Base-by-base conservation (phyloP, 1,284 basidiomycete genomes). In the Austropuccinia psidii region DNA sequence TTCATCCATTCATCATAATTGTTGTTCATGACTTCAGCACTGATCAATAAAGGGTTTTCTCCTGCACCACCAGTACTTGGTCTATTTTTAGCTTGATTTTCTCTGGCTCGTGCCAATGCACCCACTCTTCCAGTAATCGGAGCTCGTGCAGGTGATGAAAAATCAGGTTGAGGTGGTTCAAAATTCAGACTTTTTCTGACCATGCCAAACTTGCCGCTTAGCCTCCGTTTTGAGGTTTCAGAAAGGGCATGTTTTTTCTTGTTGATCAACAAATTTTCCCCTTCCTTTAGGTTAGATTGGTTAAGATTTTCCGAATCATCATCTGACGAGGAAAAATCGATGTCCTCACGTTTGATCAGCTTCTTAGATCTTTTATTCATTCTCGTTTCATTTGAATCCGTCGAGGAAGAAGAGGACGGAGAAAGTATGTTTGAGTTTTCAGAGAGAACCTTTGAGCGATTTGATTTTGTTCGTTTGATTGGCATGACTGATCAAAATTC, bases 1-100 rank as follows among this genome's bases (percentile, higher is more conserved):
- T 98, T 98, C 95, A 99, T 98, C 95, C 96, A 98, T 80, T 98
- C 93, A 80, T 98, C 95, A 79, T 89, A 94, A 78, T 93, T 94
- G 45, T 87, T 89, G 81, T 85, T 90, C 87, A 91, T 90, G 37
- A 91, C 86, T 77, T 93, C 90, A 27, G 70, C 64, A 52, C 70
- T 73, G 50, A 73, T 73, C 19, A 65, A 45, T 11, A 72, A 43
- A 24, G 39, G 52, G 43, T 69, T 69, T 24, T 69, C 66, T 29
- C 58, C 55, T 4, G 31, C n/a, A 47, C 60, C 47, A 39, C 68
- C 68, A 15, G 55, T 41, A 35, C 50, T 55, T 61, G 62, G 70
- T 29, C 49, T 35, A 24, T 43, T 60, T 52, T 52, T 50, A 43
- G 60, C 60, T 41, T 73, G 58, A 21, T 62, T 65, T 41, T 73